Conservation (phyloP, 192 early-diverging fungal species). For the Linnemannia hyalina region DNA sequence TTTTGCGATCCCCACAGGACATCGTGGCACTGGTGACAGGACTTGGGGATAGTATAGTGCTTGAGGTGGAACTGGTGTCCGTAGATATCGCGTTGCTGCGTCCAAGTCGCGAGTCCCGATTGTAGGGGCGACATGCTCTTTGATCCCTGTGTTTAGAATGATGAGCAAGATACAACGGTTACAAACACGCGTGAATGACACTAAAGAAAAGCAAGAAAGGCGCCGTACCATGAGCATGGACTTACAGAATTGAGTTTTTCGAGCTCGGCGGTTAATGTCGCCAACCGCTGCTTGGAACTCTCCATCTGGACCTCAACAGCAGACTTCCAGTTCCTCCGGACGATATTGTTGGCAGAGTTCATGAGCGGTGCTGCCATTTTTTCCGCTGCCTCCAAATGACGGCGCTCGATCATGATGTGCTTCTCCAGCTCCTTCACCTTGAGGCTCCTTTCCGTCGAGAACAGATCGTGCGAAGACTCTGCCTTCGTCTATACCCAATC, state of each 20-base stretch:
- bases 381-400: slow-evolving; percentile 48
- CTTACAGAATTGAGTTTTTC: slow-evolving; percentile 43
- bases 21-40: slow-evolving; percentile 54
- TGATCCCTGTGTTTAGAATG: slow-evolving; percentile 9
- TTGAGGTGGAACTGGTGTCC: slow-evolving; percentile 46
- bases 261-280: slow-evolving; percentile 20
- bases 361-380: slow-evolving; percentile 53
- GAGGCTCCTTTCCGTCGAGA: slow-evolving; percentile 33
- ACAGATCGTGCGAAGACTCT: slow-evolving; percentile 36
- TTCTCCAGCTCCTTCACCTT: slow-evolving; percentile 50
- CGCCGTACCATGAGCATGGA: background rate
- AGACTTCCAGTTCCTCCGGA: slow-evolving; percentile 50
- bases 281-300: slow-evolving; percentile 37
- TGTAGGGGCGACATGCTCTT: slow-evolving; percentile 25
- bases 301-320: slow-evolving; percentile 53
- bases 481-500: background rate
- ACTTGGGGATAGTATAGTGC: slow-evolving; percentile 46
- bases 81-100: slow-evolving; percentile 43
- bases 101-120: slow-evolving; percentile 9
- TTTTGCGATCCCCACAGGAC: slow-evolving; percentile 57
- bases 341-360: slow-evolving; percentile 38
- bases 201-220: background rate
- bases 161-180: background rate
- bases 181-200: background rate
- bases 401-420: slow-evolving; percentile 45